These are phyloP conservation scores for Edaphochlamys debaryana DNA, from an alignment of 139 green algal genomes.

Conservation along the genomic window DNA sequence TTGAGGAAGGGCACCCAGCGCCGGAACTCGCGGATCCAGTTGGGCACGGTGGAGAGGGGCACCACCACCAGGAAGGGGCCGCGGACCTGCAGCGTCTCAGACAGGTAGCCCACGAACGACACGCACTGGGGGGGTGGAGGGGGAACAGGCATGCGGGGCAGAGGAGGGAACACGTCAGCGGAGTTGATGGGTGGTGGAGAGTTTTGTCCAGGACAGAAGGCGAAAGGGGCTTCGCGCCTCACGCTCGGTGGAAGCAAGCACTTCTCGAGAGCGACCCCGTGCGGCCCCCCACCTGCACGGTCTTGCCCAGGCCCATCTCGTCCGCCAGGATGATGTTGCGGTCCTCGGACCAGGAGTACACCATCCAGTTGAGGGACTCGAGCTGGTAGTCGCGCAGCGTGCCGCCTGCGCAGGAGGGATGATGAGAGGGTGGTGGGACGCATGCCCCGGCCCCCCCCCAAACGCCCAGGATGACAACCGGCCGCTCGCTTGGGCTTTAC, in stretches of 20 bases:
- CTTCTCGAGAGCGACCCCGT: too few relatives aligned
- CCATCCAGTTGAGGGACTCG: slow-evolving; percentile 92
- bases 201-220: too few relatives aligned
- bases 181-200: too few relatives aligned
- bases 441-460: too few relatives aligned
- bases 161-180: slow-evolving; percentile 16
- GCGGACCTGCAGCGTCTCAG: slow-evolving; percentile 62
- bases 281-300: slow-evolving; percentile 12
- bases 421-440: too few relatives aligned
- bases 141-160: too few relatives aligned
- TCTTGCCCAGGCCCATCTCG: slow-evolving; percentile 81
- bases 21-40: slow-evolving; percentile 92
- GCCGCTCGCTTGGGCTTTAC: too few relatives aligned
- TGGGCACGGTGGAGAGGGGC: slow-evolving; percentile 88
- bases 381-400: slow-evolving; percentile 94
- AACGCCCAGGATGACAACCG: too few relatives aligned
- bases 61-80: slow-evolving; percentile 93
- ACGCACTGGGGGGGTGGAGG: slow-evolving; percentile 89
- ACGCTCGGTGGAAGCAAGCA: too few relatives aligned
- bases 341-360: slow-evolving; percentile 82
- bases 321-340: slow-evolving; percentile 94
- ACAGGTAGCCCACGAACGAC: slow-evolving; percentile 71
- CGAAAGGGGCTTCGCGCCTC: too few relatives aligned
- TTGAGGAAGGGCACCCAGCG: slow-evolving; percentile 83
- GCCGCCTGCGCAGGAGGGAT: slow-evolving; percentile 44